These are phyloP conservation scores for Castanospermum australe DNA, from an alignment of 306 rosid species.

Conservation along the genomic window DNA sequence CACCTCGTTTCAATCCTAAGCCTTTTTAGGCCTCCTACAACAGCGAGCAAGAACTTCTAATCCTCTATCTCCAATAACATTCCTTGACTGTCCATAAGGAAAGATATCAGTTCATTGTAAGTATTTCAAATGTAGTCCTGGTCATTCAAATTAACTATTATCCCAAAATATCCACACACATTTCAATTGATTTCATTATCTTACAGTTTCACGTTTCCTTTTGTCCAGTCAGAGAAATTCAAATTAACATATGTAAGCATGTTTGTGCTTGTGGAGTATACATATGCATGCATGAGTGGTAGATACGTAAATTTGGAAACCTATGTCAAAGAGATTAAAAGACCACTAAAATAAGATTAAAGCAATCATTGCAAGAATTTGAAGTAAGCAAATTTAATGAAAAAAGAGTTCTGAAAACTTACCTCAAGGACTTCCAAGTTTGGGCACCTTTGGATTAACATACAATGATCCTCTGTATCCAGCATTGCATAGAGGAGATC, in stretches of 20 bases:
- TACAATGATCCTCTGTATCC: slow-evolving; percentile 89
- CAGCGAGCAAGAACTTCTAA: slow-evolving; percentile 76
- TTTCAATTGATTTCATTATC: not conserved
- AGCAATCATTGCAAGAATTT: slow-evolving; percentile 1
- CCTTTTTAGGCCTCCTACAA: slow-evolving; percentile 79
- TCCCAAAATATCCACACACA: slow-evolving; percentile 1
- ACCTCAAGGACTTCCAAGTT: slow-evolving; percentile 92
- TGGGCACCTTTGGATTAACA: slow-evolving; percentile 80
- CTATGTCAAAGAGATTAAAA: slow-evolving; percentile 4
- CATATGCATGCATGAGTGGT: not conserved
- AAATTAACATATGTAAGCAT: not conserved
- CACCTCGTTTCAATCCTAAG: slow-evolving; percentile 92
- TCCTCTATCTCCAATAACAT: slow-evolving; percentile 96
- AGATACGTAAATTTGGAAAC: slow-evolving; percentile 5
- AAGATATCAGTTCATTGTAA: not conserved
- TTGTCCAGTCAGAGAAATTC: not conserved
- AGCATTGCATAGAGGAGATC: slow-evolving; percentile 89
- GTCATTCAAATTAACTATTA: slow-evolving; percentile 18
- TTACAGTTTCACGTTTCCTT: not conserved
- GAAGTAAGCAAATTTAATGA: not conserved
- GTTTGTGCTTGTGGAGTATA: not conserved
- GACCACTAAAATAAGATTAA: not conserved
- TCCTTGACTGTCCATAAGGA: slow-evolving; percentile 71
- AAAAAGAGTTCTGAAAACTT: not conserved
- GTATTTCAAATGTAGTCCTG: slow-evolving; percentile 9